phyloP scores from a whole-genome alignment of 108 stramenopile species.

The Cafeteria roenbergensis region DNA sequence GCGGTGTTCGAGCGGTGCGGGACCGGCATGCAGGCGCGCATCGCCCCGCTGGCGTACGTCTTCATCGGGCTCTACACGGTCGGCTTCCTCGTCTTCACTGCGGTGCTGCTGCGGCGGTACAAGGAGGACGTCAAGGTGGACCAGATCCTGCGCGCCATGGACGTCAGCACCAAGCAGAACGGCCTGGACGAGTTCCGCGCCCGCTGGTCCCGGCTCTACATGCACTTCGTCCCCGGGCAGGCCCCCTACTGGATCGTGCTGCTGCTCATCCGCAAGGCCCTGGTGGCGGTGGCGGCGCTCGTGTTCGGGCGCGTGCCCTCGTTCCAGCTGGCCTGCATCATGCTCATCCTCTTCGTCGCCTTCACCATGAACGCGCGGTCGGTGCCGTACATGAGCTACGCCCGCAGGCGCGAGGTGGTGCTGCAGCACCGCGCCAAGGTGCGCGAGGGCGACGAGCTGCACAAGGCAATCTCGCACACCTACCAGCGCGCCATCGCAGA shows the following conservation, averaged over 20 bases:
- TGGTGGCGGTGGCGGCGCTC: background rate
- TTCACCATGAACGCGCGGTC: background rate
- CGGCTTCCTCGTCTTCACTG: background rate
- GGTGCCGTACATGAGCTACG: background rate
- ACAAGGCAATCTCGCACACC: no score
- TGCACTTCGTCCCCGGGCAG: background rate
- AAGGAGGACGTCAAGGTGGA: background rate
- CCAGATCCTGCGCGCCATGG: background rate
- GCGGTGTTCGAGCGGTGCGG: background rate
- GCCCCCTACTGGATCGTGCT: background rate
- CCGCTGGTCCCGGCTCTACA: background rate
- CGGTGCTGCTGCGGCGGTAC: background rate
- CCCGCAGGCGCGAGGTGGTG: background rate
- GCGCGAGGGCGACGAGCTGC: no score
- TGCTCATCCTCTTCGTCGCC: background rate
- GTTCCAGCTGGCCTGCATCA: background rate
- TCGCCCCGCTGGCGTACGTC: background rate
- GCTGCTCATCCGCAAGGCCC: background rate
- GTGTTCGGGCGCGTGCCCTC: no score
- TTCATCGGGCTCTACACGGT: background rate
- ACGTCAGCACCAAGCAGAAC: background rate
- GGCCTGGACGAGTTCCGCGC: background rate
- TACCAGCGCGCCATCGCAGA: no score
- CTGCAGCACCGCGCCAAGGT: background rate
- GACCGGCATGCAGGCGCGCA: no score